Evolutionary conservation across 2,329 filamentous ascomycete species (phyloP).

Genomic region (Chaetothyriales sp.): DNA sequence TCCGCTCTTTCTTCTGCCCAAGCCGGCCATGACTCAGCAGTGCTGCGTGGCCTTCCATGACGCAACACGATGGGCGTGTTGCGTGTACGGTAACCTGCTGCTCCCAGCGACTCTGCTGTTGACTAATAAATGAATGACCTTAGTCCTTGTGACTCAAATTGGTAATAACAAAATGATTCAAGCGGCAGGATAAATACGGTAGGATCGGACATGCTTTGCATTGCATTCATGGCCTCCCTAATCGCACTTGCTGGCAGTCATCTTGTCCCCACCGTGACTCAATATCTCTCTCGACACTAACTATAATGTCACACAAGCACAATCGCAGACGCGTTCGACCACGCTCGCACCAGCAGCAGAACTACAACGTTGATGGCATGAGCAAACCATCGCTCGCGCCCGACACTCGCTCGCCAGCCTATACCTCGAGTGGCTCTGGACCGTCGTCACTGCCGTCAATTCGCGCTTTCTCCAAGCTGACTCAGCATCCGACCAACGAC

Average conservation of each 20-base stretch:
- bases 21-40: background rate
- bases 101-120: background rate
- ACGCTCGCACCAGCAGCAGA: conserved; percentile 25
- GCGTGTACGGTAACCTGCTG: no score
- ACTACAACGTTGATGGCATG: background rate
- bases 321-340: conserved; percentile 33
- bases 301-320: conserved; percentile 33
- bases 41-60: no score
- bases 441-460: background rate
- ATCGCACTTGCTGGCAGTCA: background rate
- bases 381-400: background rate
- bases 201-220: background rate
- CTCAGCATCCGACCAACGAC: conserved; percentile 10
- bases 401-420: background rate
- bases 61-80: no score
- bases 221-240: background rate
- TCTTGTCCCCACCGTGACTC: no score
- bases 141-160: background rate
- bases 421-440: background rate
- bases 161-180: background rate
- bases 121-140: background rate
- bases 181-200: background rate
- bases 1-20: background rate
- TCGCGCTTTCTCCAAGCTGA: conserved; percentile 7
- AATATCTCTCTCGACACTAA: background rate